Base-by-base conservation (phyloP, 2,329 filamentous ascomycete genomes). In the Bipolaris victoriae region DNA sequence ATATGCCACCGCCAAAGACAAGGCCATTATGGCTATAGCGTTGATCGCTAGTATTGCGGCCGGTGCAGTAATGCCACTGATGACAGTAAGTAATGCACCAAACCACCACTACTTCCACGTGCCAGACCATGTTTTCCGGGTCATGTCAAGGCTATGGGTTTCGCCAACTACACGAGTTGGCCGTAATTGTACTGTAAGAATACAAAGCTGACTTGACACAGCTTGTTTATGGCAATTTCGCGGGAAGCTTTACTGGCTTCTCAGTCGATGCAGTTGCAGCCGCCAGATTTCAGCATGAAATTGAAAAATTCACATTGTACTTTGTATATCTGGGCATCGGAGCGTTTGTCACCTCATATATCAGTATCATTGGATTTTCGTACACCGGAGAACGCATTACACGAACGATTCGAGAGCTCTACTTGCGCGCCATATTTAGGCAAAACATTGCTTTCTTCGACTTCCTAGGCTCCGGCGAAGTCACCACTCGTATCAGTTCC, bases 401-500 rank as follows among this genome's bases (percentile, higher is more conserved):
- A 1, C 76, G 77, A 46, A 79, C 78, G 51, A 78, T 82, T 47
- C 68, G 75, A 31, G 71, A 78, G 26, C 75, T 76, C 10, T 98
- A 98, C 68, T 84, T 99, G 6, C 84, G 88, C 66, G 76, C 76
- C 31, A 78, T 78, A 36, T 75, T 78, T 52, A 66, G 75, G 10
- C 76, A 78, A 49, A 78, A 78, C 52, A 76, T 78, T 39, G 76
- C 73, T 9, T 78, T 76, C 59, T 78, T 78, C 53, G 95, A 99
- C 77, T 96, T 96, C 72, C 84, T 97, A 10, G 95, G 95, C 49
- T 91, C 94, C 24, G 95, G 95, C 62, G 95, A 98, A 79, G 90
- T 98, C 60, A 97, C 94, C 0, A 98, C 94, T 1, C 88, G 93
- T 61, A 98, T 99, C 71, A 98, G 94, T 0, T 89, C 93, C 18